These are phyloP conservation scores for Thymus mandschuricus DNA, from an alignment of 257 asterid species.

Conservation along the genomic window DNA sequence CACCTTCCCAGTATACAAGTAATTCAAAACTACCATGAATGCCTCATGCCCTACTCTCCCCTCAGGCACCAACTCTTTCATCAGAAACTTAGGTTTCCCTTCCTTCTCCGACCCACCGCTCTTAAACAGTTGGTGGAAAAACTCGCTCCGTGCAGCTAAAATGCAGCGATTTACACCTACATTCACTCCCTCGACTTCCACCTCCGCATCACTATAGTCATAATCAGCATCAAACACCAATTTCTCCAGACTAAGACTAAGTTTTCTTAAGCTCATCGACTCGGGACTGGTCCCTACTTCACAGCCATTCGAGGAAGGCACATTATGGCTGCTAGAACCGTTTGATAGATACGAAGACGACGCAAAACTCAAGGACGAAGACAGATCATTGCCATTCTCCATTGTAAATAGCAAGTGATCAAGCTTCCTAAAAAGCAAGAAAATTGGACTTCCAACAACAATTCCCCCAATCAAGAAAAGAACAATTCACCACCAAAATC, in stretches of 20 bases:
- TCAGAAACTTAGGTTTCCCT: slow-evolving; percentile 58
- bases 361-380: slow-evolving; percentile 63
- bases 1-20: slow-evolving; percentile 76
- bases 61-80: slow-evolving; percentile 55
- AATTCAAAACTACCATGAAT: slow-evolving; percentile 43
- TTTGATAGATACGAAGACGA: slow-evolving; percentile 66
- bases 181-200: slow-evolving; percentile 63
- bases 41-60: slow-evolving; percentile 68
- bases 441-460: neutral
- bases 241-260: slow-evolving; percentile 66
- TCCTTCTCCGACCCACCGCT: slow-evolving; percentile 36
- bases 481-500: neutral
- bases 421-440: neutral
- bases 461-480: neutral
- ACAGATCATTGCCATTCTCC: slow-evolving; percentile 65
- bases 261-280: slow-evolving; percentile 53
- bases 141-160: slow-evolving; percentile 72
- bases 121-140: slow-evolving; percentile 54
- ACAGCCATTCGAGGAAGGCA: slow-evolving; percentile 32
- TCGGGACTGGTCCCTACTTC: slow-evolving; percentile 57
- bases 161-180: slow-evolving; percentile 81
- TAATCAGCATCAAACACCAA: slow-evolving; percentile 56
- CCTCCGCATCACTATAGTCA: slow-evolving; percentile 74
- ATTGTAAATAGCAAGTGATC: slow-evolving; percentile 24
- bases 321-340: slow-evolving; percentile 45